Base-by-base conservation (phyloP, 768 basidiomycete genomes). In the Cubamyces lactineus region DNA sequence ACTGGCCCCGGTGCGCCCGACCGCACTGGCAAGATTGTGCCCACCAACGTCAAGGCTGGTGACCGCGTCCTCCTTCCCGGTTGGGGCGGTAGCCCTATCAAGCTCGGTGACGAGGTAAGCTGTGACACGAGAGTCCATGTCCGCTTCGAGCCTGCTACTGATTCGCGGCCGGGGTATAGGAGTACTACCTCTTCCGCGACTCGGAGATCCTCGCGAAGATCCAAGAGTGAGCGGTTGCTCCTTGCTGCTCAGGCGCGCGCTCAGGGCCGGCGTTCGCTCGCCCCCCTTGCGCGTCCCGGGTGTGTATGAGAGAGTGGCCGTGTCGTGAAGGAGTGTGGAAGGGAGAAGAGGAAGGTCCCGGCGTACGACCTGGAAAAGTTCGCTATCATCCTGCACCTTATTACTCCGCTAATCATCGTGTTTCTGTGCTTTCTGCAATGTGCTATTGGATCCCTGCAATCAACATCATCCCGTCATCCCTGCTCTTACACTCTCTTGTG, bases 61-160 rank as follows among this genome's bases (percentile, higher is more conserved):
- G 97, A 98, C 79, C 83, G 91, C 11, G 96, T 98, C 16, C 81
- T 99, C 53, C 80, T 99, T 4, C 96, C 97, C 13, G 93, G 92
- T 5, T 99, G 96, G 92, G 97, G 97, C 54, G 97, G 97, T 12
- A 95, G 88, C 72, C 74, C 92, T 16, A 94, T 99, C 77, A 99
- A 99, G 79, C 86, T 98, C 50, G 96, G 95, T 42, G 97, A 98
- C 24, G 96, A 98, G 74, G 96, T 94, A 70, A 62, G 90, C 34
- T 11, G 9, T 83, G 12, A 41, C 47, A 48, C 38, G 57, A 30
- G 24, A 46, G 24, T 19, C 4, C 23, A 40, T 17, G 21, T 30
- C 45, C 41, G 24, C 21, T 56, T 26, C 15, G 26, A 8, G 28
- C 16, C 47, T 63, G 24, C 46, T 13, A 49, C 52, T 41, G 46